Conservation (phyloP, 768 basidiomycete genomes). For the Multifurca ochricompacta region DNA sequence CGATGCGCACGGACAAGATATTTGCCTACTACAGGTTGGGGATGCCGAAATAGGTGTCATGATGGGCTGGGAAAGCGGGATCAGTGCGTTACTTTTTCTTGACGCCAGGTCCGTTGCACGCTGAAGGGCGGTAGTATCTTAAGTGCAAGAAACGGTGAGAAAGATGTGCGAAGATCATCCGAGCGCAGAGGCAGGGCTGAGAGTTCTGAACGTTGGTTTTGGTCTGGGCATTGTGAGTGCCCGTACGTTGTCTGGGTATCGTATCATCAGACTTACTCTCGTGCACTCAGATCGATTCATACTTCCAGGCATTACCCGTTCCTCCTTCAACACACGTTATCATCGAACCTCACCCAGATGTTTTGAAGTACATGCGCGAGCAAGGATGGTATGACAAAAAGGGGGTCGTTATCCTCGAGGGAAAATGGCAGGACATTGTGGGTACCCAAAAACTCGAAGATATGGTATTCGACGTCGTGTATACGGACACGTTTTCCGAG, state of each 20-base stretch:
- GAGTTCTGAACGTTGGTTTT: slow-evolving; percentile 86
- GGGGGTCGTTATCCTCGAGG: slow-evolving; percentile 75
- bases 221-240: slow-evolving; percentile 80
- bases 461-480: slow-evolving; percentile 79
- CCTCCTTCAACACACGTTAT: slow-evolving; percentile 75
- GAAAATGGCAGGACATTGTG: slow-evolving; percentile 90
- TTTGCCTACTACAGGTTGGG: slow-evolving; percentile 62
- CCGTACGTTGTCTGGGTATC: background rate
- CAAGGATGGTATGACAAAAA: slow-evolving; percentile 72
- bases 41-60: slow-evolving; percentile 88
- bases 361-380: slow-evolving; percentile 71
- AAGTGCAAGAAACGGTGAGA: slow-evolving; percentile 73
- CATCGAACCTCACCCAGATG: slow-evolving; percentile 90
- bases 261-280: background rate
- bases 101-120: background rate
- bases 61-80: slow-evolving; percentile 96
- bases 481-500: slow-evolving; percentile 92
- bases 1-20: slow-evolving; percentile 71
- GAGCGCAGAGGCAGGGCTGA: slow-evolving; percentile 40
- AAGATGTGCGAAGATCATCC: slow-evolving; percentile 50
- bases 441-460: slow-evolving; percentile 48
- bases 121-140: slow-evolving; percentile 25
- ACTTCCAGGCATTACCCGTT: slow-evolving; percentile 60
- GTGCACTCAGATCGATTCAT: slow-evolving; percentile 60
- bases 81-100: slow-evolving; percentile 44